These are phyloP conservation scores for Penicillium sumatraense DNA, from an alignment of 2,329 filamentous ascomycete genomes.

Conservation along the genomic window DNA sequence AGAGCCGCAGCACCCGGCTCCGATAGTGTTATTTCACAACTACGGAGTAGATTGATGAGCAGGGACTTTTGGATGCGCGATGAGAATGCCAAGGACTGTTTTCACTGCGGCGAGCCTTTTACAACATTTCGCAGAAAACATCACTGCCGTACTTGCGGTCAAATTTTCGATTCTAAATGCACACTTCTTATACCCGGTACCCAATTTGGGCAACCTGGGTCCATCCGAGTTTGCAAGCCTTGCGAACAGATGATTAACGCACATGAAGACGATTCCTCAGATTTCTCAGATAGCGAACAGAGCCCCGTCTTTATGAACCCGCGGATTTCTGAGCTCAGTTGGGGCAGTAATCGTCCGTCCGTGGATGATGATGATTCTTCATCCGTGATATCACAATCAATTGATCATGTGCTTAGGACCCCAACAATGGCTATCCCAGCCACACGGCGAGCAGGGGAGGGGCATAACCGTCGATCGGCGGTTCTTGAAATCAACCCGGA, in stretches of 20 bases:
- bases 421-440: slow-evolving; percentile 70
- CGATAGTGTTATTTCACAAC: slow-evolving; percentile 58
- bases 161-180: slow-evolving; percentile 97
- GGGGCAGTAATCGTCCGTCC: slow-evolving; percentile 49
- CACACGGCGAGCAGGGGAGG: slow-evolving; percentile 69
- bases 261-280: slow-evolving; percentile 87
- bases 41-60: slow-evolving; percentile 85
- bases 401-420: slow-evolving; percentile 53
- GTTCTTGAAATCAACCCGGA: slow-evolving; percentile 88
- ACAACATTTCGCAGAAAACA: slow-evolving; percentile 95
- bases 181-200: slow-evolving; percentile 88
- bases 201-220: slow-evolving; percentile 83
- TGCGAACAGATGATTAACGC: slow-evolving; percentile 91
- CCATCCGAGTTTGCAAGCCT: slow-evolving; percentile 86
- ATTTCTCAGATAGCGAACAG: slow-evolving; percentile 75
- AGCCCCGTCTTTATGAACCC: slow-evolving; percentile 68
- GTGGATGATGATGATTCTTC: slow-evolving; percentile 53
- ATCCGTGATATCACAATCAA: slow-evolving; percentile 51
- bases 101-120: slow-evolving; percentile 86
- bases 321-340: slow-evolving; percentile 63
- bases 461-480: slow-evolving; percentile 80
- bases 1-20: slow-evolving; percentile 21
- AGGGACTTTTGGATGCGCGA: slow-evolving; percentile 99
- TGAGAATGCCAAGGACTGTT: slow-evolving; percentile 97
- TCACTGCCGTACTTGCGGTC: slow-evolving; percentile 93